phyloP scores from a whole-genome alignment of 805 yeast species.

The Ogataea chonburiensis region DNA sequence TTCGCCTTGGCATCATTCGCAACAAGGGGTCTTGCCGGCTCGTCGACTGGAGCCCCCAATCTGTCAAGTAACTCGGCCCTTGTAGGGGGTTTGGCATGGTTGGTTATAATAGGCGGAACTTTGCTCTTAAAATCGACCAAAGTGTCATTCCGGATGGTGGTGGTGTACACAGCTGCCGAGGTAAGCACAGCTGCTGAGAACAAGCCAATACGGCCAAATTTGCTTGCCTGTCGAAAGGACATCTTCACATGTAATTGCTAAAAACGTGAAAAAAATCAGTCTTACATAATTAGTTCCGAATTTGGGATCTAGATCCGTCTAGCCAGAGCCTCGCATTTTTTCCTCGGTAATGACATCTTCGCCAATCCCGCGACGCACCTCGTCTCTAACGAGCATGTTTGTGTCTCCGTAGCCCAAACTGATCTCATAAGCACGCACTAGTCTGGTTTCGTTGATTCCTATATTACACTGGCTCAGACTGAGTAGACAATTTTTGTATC shows the following conservation, averaged over 20 bases:
- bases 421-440: slow-evolving; percentile 83
- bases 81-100: slow-evolving; percentile 51
- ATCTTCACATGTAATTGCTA: slow-evolving; percentile 6
- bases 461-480: slow-evolving; percentile 83
- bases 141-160: slow-evolving; percentile 16
- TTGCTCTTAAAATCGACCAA: slow-evolving; percentile 12
- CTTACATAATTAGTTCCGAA: neutral
- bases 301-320: too few species aligned
- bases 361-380: slow-evolving; percentile 70
- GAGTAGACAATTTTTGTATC: slow-evolving; percentile 81
- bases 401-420: slow-evolving; percentile 72
- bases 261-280: slow-evolving; percentile 2
- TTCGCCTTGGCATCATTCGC: slow-evolving; percentile 42
- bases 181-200: slow-evolving; percentile 14
- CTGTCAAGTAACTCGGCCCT: slow-evolving; percentile 52
- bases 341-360: slow-evolving; percentile 68
- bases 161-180: slow-evolving; percentile 9
- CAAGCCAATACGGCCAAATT: slow-evolving; percentile 13
- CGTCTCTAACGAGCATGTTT: slow-evolving; percentile 71
- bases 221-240: slow-evolving; percentile 5
- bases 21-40: slow-evolving; percentile 11
- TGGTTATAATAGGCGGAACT: slow-evolving; percentile 43
- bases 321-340: slow-evolving; percentile 62
- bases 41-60: slow-evolving; percentile 33
- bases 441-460: slow-evolving; percentile 80